Conservation (phyloP, 768 basidiomycete species). For the Mycena sanguinolenta region DNA sequence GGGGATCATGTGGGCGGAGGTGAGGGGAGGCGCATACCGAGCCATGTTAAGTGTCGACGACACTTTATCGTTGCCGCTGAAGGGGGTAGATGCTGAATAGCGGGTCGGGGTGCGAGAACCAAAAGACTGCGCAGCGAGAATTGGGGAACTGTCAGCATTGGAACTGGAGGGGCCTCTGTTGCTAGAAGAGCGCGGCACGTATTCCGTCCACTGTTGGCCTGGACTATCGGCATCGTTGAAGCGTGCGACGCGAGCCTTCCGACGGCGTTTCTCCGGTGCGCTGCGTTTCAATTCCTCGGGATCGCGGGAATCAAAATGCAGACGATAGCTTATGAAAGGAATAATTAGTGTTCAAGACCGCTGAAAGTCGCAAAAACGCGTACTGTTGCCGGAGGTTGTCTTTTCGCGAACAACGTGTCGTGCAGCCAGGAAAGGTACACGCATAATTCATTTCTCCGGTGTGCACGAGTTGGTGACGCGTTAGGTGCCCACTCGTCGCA, state of each 20-base stretch:
- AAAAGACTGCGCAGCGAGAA: background rate
- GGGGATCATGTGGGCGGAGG: background rate
- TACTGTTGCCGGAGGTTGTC: slow-evolving; percentile 3
- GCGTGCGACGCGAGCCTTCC: slow-evolving; percentile 1
- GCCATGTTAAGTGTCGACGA: background rate
- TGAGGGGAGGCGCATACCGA: background rate
- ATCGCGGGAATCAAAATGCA: slow-evolving; percentile 1
- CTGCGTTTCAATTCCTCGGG: background rate
- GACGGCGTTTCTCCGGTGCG: slow-evolving; percentile 3
- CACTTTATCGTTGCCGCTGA: background rate
- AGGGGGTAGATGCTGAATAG: background rate
- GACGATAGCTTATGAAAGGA: background rate
- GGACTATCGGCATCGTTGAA: background rate
- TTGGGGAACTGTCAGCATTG: background rate
- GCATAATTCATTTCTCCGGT: background rate
- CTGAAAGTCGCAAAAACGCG: background rate
- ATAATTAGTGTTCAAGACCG: background rate
- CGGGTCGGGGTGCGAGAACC: background rate
- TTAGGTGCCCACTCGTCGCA: background rate
- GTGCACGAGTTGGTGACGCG: slow-evolving; percentile 1
- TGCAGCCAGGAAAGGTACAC: slow-evolving; percentile 1
- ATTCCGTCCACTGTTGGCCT: background rate
- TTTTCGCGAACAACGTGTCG: background rate
- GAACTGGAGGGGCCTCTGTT: no score
- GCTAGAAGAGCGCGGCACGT: background rate